These are phyloP conservation scores for Halenospora varia DNA, from an alignment of 495 filamentous ascomycete species.

Conservation along the genomic window DNA sequence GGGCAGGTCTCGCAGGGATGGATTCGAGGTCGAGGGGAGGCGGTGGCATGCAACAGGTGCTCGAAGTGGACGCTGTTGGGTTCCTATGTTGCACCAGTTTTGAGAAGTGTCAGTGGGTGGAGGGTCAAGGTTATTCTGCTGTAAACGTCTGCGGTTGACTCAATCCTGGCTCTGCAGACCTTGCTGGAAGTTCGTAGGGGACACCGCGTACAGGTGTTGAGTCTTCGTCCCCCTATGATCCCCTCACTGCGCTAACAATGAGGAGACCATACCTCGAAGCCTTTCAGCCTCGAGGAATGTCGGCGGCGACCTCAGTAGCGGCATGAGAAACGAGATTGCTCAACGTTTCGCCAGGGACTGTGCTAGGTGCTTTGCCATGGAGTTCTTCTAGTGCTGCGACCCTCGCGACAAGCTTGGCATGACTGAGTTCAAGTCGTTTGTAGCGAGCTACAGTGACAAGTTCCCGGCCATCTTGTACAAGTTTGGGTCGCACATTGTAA, in stretches of 20 bases:
- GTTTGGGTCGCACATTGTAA: slow-evolving; percentile 9
- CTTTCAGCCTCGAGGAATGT: background rate
- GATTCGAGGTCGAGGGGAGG: background rate
- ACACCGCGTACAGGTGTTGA: slow-evolving; percentile 10
- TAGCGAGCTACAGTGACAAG: slow-evolving; percentile 10
- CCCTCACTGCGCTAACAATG: background rate
- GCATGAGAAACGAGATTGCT: background rate
- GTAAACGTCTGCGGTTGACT: background rate
- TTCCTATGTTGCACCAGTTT: background rate
- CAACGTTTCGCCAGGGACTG: background rate
- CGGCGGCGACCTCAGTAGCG: background rate
- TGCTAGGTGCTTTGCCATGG: background rate
- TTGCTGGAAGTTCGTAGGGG: slow-evolving; percentile 7
- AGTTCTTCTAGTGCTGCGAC: slow-evolving; percentile 8
- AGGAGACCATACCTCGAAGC: background rate
- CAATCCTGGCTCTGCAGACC: background rate
- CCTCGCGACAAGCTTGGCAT: slow-evolving; percentile 5
- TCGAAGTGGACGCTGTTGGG: background rate
- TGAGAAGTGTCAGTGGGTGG: background rate
- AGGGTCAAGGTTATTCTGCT: background rate
- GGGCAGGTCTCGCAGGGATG: background rate
- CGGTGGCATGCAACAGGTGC: background rate
- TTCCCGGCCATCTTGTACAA: slow-evolving; percentile 8
- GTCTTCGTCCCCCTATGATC: slow-evolving; percentile 8
- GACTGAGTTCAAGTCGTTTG: slow-evolving; percentile 8